Conservation (phyloP, 768 basidiomycete species). For the Leccinum longicurvipes region DNA sequence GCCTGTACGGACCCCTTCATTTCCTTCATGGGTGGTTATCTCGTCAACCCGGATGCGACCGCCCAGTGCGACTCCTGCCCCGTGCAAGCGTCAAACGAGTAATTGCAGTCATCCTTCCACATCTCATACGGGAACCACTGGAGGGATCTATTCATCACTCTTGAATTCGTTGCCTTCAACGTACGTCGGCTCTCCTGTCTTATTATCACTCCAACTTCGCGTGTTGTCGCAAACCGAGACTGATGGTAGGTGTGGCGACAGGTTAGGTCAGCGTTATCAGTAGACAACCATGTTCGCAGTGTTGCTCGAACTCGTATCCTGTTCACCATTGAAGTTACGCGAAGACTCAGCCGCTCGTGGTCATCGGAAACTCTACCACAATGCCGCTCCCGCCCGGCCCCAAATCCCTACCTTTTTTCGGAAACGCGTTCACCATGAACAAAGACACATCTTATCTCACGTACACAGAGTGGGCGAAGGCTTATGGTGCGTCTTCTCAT, state of each 20-base stretch:
- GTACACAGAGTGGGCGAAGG: no score
- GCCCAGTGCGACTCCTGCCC: slow-evolving; percentile 56
- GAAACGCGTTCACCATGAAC: no score
- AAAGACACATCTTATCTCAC: no score
- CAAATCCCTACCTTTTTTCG: no score
- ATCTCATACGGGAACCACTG: slow-evolving; percentile 6
- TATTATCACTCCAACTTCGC: not conserved
- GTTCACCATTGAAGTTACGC: no score
- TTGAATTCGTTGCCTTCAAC: slow-evolving; percentile 40
- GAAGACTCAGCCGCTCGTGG: no score
- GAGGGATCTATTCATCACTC: slow-evolving; percentile 11
- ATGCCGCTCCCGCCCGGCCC: no score
- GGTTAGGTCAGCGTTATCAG: no score
- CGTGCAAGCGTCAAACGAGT: slow-evolving; percentile 47
- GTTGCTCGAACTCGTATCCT: no score
- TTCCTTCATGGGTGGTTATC: slow-evolving; percentile 48
- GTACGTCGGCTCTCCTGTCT: slow-evolving; percentile 20
- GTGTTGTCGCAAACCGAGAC: not conserved
- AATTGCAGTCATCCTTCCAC: slow-evolving; percentile 9
- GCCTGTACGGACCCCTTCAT: slow-evolving; percentile 53
- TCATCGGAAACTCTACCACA: no score
- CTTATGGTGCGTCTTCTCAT: no score
- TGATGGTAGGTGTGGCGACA: slow-evolving; percentile 5
- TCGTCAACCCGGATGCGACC: slow-evolving; percentile 52
- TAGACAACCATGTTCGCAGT: no score